A percentile compares a stretch with the other conserved stretches of the same genome.
Evolutionary conservation across 257 asterid species (phyloP).

Genomic region (Solanum chiquidenum): DNA sequence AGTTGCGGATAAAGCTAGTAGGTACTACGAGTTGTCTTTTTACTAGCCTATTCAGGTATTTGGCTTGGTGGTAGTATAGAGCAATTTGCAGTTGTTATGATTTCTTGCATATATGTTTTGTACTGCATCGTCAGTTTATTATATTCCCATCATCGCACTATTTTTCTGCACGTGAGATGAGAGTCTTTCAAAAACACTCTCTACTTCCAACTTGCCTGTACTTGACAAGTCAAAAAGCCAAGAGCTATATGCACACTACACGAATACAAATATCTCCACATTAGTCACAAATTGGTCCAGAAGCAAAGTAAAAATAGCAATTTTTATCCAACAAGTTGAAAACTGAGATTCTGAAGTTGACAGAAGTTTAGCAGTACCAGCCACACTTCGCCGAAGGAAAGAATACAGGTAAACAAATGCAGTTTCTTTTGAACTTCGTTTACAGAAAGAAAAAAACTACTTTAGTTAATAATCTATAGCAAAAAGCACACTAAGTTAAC

Average conservation of each 20-base stretch:
- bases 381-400: background rate
- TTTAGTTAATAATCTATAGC: background rate
- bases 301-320: background rate
- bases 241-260: background rate
- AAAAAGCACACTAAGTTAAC: constrained; percentile 15
- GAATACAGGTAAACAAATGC: background rate
- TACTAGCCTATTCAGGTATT: background rate
- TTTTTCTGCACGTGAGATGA: too few species aligned
- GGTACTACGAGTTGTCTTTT: background rate
- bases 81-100: background rate
- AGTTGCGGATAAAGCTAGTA: background rate
- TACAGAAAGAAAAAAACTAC: constrained; percentile 6
- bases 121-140: background rate
- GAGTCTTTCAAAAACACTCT: rapidly evolving
- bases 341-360: background rate
- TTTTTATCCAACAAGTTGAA: background rate
- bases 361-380: background rate
- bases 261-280: background rate
- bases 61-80: background rate
- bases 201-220: background rate
- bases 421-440: constrained; percentile 2
- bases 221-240: background rate
- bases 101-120: background rate
- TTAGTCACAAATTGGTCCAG: background rate
- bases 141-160: too few species aligned